Evolutionary conservation across 768 basidiomycete genomes (phyloP), one percentile per base, ranked within the genome.

Genomic region (Tylopilus intermedius): DNA sequence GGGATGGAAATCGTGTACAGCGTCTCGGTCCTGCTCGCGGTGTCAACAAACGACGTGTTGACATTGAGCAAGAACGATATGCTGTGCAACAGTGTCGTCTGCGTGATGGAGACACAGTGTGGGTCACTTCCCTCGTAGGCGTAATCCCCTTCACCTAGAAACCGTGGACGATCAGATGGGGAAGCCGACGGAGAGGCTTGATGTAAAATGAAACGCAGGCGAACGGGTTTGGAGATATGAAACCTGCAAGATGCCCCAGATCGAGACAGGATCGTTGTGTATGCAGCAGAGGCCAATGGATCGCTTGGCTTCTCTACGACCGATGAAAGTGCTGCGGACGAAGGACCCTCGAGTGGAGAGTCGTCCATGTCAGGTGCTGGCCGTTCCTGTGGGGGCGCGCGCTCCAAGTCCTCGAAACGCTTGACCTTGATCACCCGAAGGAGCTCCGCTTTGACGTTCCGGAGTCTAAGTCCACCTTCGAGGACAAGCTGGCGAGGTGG

Each of bases 241-340:
- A 96, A 93, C 43, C 92, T 84, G 67, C 92, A 93, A 18, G 91
- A 87, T 40, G 93, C 94, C 43, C 95, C 95, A 13, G 94, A 93
- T 7, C 87, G 81, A 11, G 91, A 84, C 26, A 97, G 74, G 47
- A 85, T 75, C 3, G 77, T 74, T 37, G 75, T 72, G 58, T 79
- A 78, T 39, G 74, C 69, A 15, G 76, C 70, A 27, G 56, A 53
- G 22, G 74, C 70, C n/a, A 75, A 72, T 3, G 74, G 72, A 5
- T 72, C 64, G 55, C 61, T 62, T 24, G 62, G 56, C 48, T 63
- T 74, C 63, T 64, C 71, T 60, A 24, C 50, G 40, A 53, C 45
- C 5, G 53, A 62, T 47, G 49, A 50, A 49, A 47, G 53, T 35
- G 62, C 49, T 41, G 66, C 59, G 39, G 70, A 62, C 33, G 73